Evolutionary conservation across 306 rosid species (phyloP), one percentile per base, ranked within the genome.

Genomic region (Sophora flavescens): DNA sequence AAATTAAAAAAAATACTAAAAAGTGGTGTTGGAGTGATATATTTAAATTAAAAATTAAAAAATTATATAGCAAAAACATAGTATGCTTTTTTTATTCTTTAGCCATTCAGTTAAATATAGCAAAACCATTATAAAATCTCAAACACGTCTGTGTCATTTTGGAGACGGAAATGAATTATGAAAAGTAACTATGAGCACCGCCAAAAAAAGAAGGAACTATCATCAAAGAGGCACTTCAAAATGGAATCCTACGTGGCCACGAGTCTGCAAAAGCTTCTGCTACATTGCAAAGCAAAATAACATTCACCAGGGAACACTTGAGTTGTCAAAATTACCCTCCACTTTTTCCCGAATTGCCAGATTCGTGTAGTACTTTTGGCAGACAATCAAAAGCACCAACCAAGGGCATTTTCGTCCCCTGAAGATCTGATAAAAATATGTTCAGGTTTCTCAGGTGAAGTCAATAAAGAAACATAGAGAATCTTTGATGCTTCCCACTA

Each of bases 401-500:
- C 12, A 76, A 62, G 84, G 82, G 84, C 36, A 82, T 81, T 82
- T 78, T 75, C 74, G 82, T 68, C 89, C 8, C 74, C 63, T 78
- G 64, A 85, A 84, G 84, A 87, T 80, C 84, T 70, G 12, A 71
- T 41, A 84, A 68, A 32, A 72, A 63, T 50, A 33, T 72, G 77
- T 38, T 61, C 33, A 64, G 77, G 78, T 56, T 62, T 76, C 84
- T 85, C 88, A 68, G 63, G 79, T 51, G 81, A 72, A 81, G 86
- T 77, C 84, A 58, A 69, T 65, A 44, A 44, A 44, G 50, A 60
- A 85, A 74, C 67, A 70, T 70, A 56, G 79, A 86, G 87, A 84
- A 74, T 82, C 83, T 82, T 63, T 56, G 47, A 81, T 66, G 83
- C 80, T 82, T 84, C 91, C 88, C 89, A 88, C 86, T 84, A 61